phyloP scores from a whole-genome alignment of 192 early-diverging fungal species.

The Mortierella claussenii region DNA sequence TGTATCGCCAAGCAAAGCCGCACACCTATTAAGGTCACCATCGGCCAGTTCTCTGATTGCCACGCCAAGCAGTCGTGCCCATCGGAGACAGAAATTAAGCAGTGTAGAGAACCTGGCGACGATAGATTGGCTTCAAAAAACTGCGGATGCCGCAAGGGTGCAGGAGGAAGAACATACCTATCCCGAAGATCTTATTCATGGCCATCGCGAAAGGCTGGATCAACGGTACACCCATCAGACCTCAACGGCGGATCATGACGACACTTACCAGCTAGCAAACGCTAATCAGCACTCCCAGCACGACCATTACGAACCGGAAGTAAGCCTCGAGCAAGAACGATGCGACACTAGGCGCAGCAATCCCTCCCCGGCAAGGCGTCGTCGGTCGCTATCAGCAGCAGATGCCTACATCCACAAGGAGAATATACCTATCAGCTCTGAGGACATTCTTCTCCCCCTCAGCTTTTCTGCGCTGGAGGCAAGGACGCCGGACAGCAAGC shows the following conservation, averaged over 20 bases:
- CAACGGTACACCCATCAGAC: too few relatives aligned
- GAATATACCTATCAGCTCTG: conserved; percentile 26
- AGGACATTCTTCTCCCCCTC: background rate
- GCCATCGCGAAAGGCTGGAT: too few relatives aligned
- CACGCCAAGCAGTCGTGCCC: background rate
- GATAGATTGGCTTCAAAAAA: conserved; percentile 27
- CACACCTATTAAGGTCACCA: background rate
- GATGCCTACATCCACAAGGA: conserved; percentile 18
- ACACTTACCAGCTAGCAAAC: too few relatives aligned
- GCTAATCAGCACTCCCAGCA: too few relatives aligned
- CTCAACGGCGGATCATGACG: too few relatives aligned
- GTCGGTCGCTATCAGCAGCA: background rate
- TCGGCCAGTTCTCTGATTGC: conserved; percentile 4
- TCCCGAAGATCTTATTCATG: background rate
- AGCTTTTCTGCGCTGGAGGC: background rate
- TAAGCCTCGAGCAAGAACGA: background rate
- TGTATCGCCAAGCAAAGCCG: conserved; percentile 17
- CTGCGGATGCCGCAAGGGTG: conserved; percentile 1
- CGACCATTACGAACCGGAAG: too few relatives aligned
- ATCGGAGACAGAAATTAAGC: background rate
- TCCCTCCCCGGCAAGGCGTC: background rate
- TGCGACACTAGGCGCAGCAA: background rate
- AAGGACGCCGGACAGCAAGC: conserved; percentile 9
- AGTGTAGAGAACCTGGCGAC: conserved; percentile 5
- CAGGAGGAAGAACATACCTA: conserved; percentile 1